Conservation (phyloP, 345 rosid species). For the Populus euphratica region DNA sequence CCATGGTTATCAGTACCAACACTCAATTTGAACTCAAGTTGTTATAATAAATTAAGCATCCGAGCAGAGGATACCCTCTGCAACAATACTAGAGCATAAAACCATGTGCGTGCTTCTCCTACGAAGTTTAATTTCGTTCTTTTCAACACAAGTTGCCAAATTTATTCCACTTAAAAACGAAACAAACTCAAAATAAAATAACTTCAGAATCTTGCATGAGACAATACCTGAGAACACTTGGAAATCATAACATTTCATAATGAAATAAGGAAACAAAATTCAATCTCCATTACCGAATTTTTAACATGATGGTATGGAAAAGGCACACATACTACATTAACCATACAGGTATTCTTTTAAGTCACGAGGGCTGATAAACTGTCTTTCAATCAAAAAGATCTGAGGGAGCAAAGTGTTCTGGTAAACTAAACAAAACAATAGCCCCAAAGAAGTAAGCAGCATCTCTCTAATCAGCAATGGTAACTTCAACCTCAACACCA, state of each 20-base stretch:
- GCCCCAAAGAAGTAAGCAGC: background rate
- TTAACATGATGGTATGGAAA: constrained; percentile 10
- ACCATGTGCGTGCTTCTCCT: background rate
- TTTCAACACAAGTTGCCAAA: background rate
- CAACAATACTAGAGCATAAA: no score
- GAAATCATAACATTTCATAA: background rate
- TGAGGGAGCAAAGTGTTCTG: background rate
- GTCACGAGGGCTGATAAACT: background rate
- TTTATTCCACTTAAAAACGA: background rate
- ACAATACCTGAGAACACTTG: background rate
- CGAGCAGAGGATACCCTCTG: background rate
- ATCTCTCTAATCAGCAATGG: constrained; percentile 39
- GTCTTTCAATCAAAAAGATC: background rate
- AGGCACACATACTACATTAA: constrained; percentile 7
- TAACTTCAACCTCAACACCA: constrained; percentile 66
- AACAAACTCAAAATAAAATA: background rate
- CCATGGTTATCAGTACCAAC: no score
- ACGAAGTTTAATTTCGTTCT: background rate
- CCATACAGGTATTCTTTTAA: constrained; percentile 6
- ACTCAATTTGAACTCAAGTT: no score
- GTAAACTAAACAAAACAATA: background rate
- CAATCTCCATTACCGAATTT: constrained; percentile 1
- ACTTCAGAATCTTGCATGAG: background rate
- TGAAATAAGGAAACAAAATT: constrained; percentile 21
- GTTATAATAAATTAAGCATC: no score